A percentile compares a stretch with the other conserved stretches of the same genome.
phyloP scores from a whole-genome alignment of 257 asterid genomes.

The Rauvolfia tetraphylla region DNA sequence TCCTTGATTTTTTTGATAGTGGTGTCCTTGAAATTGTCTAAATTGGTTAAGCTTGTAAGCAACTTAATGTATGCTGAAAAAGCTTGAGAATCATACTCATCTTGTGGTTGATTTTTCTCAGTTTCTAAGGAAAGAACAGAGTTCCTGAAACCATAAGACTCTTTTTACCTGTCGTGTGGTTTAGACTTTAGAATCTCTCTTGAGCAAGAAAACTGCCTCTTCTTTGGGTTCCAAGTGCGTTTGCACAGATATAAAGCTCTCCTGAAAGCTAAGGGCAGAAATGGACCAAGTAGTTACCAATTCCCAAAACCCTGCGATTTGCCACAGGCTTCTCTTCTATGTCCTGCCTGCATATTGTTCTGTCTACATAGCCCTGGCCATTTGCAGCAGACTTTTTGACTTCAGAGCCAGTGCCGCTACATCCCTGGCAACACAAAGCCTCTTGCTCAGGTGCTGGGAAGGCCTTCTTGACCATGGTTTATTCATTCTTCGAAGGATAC shows the following conservation, averaged over 20 bases:
- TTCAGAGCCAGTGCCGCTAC: constrained; percentile 6
- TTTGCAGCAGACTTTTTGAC: constrained; percentile 2
- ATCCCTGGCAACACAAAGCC: background rate
- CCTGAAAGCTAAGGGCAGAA: background rate
- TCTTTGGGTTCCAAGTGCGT: constrained; percentile 3
- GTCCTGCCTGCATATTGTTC: too few species aligned
- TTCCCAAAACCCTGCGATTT: constrained; percentile 4
- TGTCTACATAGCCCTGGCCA: constrained; percentile 3
- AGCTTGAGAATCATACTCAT: too few species aligned
- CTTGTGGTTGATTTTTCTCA: background rate
- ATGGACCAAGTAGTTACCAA: constrained; percentile 16
- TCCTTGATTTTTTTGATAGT: background rate
- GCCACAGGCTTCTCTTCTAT: background rate
- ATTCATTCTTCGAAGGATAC: constrained; percentile 4
- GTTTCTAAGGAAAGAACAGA: background rate
- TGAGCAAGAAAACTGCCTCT: background rate
- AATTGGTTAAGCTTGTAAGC: background rate
- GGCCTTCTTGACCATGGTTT: constrained; percentile 2
- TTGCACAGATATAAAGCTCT: background rate
- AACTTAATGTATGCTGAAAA: too few species aligned
- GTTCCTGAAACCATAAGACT: background rate
- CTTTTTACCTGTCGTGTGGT: background rate
- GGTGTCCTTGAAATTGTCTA: background rate
- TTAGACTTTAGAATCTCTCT: background rate
- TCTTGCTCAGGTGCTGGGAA: background rate